phyloP scores from a whole-genome alignment of 176 grass and related monocot species.

The Miscanthus lutarioriparius region DNA sequence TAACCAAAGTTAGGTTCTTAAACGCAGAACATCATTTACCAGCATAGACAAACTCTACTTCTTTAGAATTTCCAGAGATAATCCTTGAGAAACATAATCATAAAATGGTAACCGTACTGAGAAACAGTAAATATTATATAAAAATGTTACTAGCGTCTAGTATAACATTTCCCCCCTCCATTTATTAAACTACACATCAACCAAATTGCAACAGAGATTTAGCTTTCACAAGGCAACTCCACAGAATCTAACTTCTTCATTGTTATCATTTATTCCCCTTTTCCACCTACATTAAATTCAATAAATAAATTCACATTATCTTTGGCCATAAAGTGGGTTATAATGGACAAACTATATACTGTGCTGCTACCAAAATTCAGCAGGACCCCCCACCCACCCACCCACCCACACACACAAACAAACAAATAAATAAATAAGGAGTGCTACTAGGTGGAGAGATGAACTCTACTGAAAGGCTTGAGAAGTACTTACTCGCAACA shows the following conservation, averaged over 20 bases:
- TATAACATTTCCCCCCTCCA: background rate
- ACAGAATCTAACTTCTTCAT: background rate
- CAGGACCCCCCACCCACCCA: background rate
- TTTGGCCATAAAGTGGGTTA: background rate
- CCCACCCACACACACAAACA: too few relatives aligned
- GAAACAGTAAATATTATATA: background rate
- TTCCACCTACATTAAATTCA: constrained; percentile 6
- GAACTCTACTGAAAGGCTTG: background rate
- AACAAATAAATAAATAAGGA: constrained; percentile 13
- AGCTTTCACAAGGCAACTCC: constrained; percentile 2
- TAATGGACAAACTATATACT: constrained; percentile 5
- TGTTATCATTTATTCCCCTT: constrained; percentile 7
- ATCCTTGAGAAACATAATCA: background rate
- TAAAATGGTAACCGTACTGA: background rate
- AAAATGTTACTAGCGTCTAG: background rate
- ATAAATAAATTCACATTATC: constrained; percentile 17
- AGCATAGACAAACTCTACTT: background rate
- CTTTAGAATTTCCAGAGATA: constrained; percentile 9
- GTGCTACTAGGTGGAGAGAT: background rate
- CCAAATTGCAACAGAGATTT: constrained; percentile 22
- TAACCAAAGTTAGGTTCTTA: background rate
- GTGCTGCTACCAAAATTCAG: background rate
- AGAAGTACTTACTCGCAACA: constrained; percentile 40
- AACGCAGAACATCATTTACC: background rate
- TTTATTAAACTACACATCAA: background rate